A percentile compares a stretch with the other conserved stretches of the same genome.
Conservation (phyloP, 768 basidiomycete species). For the Auricularia heimuer region DNA sequence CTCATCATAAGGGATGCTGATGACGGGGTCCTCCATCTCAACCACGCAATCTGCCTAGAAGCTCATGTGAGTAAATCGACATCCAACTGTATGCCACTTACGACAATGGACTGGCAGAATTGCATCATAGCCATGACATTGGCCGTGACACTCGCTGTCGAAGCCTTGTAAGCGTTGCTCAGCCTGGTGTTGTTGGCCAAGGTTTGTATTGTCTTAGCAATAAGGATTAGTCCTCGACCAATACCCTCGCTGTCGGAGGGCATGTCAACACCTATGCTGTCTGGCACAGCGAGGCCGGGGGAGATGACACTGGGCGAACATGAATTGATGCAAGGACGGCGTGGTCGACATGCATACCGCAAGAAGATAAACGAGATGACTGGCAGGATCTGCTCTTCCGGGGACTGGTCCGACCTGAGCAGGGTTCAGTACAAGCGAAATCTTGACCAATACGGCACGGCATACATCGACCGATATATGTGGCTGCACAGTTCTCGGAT, state of each 20-base stretch:
- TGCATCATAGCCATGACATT: constrained; percentile 63
- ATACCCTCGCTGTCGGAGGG: constrained; percentile 43
- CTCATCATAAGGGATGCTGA: constrained; percentile 50
- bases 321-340: neutral
- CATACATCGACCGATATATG: neutral
- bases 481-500: neutral
- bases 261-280: constrained; percentile 72
- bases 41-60: neutral
- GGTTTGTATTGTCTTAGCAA: constrained; percentile 89
- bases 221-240: constrained; percentile 78
- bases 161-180: constrained; percentile 54
- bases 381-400: constrained; percentile 69
- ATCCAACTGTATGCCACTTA: neutral
- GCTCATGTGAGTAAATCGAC: neutral
- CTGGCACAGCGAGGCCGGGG: constrained; percentile 81
- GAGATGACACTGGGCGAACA: constrained; percentile 66
- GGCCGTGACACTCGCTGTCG: neutral
- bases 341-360: constrained; percentile 33
- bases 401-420: constrained; percentile 57
- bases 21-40: neutral
- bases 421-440: neutral
- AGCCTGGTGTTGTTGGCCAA: constrained; percentile 91
- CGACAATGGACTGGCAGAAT: constrained; percentile 24
- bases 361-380: constrained; percentile 89
- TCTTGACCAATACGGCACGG: neutral